Conservation (phyloP, 441 rosid genomes). For the Gossypium davidsonii region DNA sequence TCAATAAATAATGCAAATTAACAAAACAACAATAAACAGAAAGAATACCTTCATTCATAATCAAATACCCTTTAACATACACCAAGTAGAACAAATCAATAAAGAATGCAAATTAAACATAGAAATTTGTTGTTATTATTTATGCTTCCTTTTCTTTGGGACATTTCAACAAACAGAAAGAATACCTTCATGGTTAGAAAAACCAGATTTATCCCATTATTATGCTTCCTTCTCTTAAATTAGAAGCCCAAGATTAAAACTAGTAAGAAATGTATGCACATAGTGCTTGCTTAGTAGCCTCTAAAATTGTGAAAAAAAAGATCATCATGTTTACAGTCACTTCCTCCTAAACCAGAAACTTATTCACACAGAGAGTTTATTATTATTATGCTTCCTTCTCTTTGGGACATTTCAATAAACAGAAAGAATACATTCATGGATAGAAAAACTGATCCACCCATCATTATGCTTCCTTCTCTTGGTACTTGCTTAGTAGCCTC, state of each 20-base stretch:
- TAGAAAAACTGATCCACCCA: slow-evolving; percentile 39
- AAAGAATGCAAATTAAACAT: neutral
- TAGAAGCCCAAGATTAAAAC: neutral
- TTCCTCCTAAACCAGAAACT: neutral
- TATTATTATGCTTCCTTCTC: neutral
- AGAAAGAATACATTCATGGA: slow-evolving; percentile 57
- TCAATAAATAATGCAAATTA: too few species aligned
- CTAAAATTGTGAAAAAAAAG: neutral
- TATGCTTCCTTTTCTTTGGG: neutral
- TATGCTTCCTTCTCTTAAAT: neutral
- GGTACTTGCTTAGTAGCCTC: neutral
- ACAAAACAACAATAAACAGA: too few species aligned
- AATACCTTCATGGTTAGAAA: slow-evolving; percentile 79
- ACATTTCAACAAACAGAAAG: slow-evolving; percentile 6
- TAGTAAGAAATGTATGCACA: too few species aligned
- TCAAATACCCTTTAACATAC: neutral
- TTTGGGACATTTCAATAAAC: neutral
- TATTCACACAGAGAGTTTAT: too few species aligned
- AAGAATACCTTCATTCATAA: neutral
- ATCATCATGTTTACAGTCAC: neutral
- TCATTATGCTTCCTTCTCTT: neutral
- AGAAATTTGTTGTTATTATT: neutral
- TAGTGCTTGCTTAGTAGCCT: neutral
- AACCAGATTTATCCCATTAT: slow-evolving; percentile 39
- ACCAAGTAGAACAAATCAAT: neutral